Evolutionary conservation across 768 basidiomycete species (phyloP).

Genomic region (Obba rivulosa): DNA sequence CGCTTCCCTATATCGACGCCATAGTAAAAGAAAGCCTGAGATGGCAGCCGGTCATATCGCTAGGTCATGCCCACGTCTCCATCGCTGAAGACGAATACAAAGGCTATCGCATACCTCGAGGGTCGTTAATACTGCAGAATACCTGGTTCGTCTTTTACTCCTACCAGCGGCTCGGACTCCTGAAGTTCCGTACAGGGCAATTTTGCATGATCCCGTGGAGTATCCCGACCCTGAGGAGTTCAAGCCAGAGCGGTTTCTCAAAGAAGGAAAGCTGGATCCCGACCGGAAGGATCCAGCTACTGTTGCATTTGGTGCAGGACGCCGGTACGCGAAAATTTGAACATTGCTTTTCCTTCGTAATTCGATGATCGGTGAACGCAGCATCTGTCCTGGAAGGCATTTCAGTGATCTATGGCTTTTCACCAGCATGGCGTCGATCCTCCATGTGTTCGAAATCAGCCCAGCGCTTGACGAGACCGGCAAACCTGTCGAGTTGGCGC

Average conservation of each 20-base stretch:
- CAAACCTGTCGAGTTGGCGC: no score
- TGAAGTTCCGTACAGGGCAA: slow-evolving; percentile 10
- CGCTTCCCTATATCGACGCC: slow-evolving; percentile 6
- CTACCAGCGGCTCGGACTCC: not conserved
- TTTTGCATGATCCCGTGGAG: slow-evolving; percentile 44
- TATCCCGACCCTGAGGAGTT: slow-evolving; percentile 27
- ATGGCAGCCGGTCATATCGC: not conserved
- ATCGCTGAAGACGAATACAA: slow-evolving; percentile 16
- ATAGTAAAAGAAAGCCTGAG: slow-evolving; percentile 6
- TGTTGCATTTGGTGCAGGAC: no score
- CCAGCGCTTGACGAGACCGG: no score
- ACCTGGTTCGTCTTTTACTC: not conserved
- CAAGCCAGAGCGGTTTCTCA: slow-evolving; percentile 21
- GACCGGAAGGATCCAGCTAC: slow-evolving; percentile 10
- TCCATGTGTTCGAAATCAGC: slow-evolving; percentile 14
- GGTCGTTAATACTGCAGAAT: slow-evolving; percentile 15
- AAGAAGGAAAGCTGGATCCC: slow-evolving; percentile 11
- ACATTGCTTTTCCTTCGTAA: no score
- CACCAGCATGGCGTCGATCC: slow-evolving; percentile 13
- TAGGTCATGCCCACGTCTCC: slow-evolving; percentile 16
- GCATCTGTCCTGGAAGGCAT: slow-evolving; percentile 18
- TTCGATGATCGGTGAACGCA: no score
- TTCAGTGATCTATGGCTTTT: slow-evolving; percentile 16
- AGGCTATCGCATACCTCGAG: slow-evolving; percentile 11
- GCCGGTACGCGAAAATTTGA: no score